Evolutionary conservation across 2,329 filamentous ascomycete genomes (phyloP), one percentile per base, ranked within the genome.

Genomic region (Polychaeton citri): DNA sequence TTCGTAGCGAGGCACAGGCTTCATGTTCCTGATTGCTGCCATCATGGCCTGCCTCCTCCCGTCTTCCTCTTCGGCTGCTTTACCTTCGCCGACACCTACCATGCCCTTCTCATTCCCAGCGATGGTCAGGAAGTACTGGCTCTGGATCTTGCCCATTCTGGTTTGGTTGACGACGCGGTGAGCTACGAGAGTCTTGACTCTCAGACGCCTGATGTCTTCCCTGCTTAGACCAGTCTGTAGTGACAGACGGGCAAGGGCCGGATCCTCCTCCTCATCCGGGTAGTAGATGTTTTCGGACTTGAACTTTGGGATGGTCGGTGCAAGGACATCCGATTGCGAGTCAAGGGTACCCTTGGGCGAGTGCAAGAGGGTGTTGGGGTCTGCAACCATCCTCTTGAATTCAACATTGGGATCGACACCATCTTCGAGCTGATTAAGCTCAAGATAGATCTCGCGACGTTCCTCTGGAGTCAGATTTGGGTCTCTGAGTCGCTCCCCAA

Each of bases 151-250:
- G 56, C 90, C 90, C 62, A 98, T 76, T 66, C 88, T 82, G 16
- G 90, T 96, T 70, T 96, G 88, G 63, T 98, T 96, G 45, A 74
- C 68, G 40, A 98, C 90, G 28, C 63, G 61, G 52, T 88, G 82
- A 4, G 55, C 54, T 32, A 93, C 81, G 32, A 98, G 63, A 33
- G 71, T 68, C 69, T 92, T 94, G 44, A 73, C 64, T 39, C 72
- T 67, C 40, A 93, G 60, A 2, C 47, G 50, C 17, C 52, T 49
- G 35, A 80, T 63, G 40, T 71, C 53, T 1, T 59, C 43, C 38
- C 59, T 54, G 13, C 53, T 56, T 53, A 72, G 66, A 19, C 74
- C 74, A 2, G 76, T 74, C 43, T 71, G 65, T 48, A 72, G 64
- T 45, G 71, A 64, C 30, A 79, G 56, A 26, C 65, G 62, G 46